Evolutionary conservation across 768 basidiomycete species (phyloP).

Genomic region (Sarcomyxa edulis): DNA sequence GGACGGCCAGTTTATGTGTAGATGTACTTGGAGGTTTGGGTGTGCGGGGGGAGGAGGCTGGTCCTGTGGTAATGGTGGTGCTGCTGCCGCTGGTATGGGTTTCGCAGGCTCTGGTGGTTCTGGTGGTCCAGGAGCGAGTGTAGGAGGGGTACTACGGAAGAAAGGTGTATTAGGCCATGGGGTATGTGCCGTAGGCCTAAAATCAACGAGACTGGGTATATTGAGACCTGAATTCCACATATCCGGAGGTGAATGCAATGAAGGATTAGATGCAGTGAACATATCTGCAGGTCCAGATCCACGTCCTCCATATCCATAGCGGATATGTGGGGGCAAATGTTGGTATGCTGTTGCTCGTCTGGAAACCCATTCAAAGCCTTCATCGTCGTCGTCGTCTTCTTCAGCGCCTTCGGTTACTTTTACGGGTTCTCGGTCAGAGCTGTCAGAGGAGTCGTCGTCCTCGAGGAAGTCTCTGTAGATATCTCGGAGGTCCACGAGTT

Average conservation of each 20-base stretch:
- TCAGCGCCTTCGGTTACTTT: constrained; percentile 47
- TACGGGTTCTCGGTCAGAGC: constrained; percentile 42
- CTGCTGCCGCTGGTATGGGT: not conserved
- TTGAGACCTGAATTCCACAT: constrained; percentile 36
- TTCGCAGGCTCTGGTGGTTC: constrained; percentile 1
- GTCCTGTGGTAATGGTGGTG: constrained; percentile 20
- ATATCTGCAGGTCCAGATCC: constrained; percentile 55
- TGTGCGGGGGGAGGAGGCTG: constrained; percentile 24
- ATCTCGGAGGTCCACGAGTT: constrained; percentile 88
- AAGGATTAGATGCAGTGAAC: constrained; percentile 50
- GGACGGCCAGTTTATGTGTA: constrained; percentile 82
- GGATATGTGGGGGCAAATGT: constrained; percentile 68
- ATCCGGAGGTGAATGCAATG: constrained; percentile 37
- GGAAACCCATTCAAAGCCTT: constrained; percentile 80
- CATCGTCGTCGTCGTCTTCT: constrained; percentile 67
- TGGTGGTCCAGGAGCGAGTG: constrained; percentile 4
- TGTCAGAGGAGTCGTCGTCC: constrained; percentile 64
- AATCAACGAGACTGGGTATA: constrained; percentile 32
- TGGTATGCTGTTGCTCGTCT: constrained; percentile 61
- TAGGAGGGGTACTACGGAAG: constrained; percentile 29
- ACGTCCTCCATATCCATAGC: constrained; percentile 59
- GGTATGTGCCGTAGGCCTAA: constrained; percentile 21
- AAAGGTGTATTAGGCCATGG: constrained; percentile 20
- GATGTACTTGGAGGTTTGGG: constrained; percentile 84
- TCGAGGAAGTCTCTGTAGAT: constrained; percentile 94